These are phyloP conservation scores for Huiozyma sinensis DNA, from an alignment of 805 yeast species.

Conservation along the genomic window DNA sequence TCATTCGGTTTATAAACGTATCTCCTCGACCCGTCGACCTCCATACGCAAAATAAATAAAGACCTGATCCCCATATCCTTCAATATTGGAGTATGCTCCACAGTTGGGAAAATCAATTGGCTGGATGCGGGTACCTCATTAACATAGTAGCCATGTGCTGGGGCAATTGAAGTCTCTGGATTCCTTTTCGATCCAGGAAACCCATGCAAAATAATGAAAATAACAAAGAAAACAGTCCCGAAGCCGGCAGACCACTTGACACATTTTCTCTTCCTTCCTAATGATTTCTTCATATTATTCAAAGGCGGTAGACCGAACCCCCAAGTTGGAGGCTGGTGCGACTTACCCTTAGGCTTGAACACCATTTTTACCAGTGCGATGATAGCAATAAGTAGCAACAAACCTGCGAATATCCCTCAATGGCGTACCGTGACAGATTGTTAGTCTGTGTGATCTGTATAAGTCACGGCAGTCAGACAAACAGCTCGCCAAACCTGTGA, in stretches of 20 bases:
- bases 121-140: slow-evolving; percentile 40
- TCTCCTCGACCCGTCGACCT: slow-evolving; percentile 33
- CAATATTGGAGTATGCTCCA: slow-evolving; percentile 55
- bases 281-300: slow-evolving; percentile 2
- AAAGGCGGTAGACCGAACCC: slow-evolving; percentile 10
- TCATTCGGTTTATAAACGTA: slow-evolving; percentile 32
- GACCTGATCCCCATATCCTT: slow-evolving; percentile 45
- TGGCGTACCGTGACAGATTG: no score
- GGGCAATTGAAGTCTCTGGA: slow-evolving; percentile 14
- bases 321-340: slow-evolving; percentile 4
- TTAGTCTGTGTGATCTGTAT: no score
- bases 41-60: slow-evolving; percentile 40
- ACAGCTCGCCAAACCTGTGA: no score
- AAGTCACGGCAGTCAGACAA: no score
- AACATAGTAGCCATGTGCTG: slow-evolving; percentile 35
- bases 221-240: slow-evolving; percentile 1
- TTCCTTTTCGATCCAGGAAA: not conserved
- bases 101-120: slow-evolving; percentile 58
- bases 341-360: slow-evolving; percentile 19
- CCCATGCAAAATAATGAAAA: not conserved
- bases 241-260: not conserved
- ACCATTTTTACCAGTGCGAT: slow-evolving; percentile 17
- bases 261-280: not conserved
- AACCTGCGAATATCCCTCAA: not conserved
- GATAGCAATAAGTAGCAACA: slow-evolving; percentile 13